phyloP scores from a whole-genome alignment of 345 rosid species.

The Geranium brycei region DNA sequence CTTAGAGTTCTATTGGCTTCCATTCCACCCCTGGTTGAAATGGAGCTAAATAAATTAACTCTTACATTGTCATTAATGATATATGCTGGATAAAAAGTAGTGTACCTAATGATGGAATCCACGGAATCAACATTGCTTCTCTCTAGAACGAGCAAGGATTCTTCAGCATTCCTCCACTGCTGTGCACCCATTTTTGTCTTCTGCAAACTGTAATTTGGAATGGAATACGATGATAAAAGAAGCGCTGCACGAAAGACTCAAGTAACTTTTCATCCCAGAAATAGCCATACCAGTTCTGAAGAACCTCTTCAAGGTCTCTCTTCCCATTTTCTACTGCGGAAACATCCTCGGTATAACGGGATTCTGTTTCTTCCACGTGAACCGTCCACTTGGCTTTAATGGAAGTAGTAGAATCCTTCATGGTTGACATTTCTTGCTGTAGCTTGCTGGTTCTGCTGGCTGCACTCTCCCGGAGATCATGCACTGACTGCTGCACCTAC shows the following conservation, averaged over 20 bases:
- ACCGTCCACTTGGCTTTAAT: conserved; percentile 64
- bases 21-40: conserved; percentile 50
- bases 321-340: conserved; percentile 67
- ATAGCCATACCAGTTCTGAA: conserved; percentile 60
- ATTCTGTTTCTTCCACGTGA: conserved; percentile 78
- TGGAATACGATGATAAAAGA: not conserved
- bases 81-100: conserved; percentile 2
- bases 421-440: conserved; percentile 85
- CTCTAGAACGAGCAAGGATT: conserved; percentile 68
- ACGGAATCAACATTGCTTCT: conserved; percentile 72
- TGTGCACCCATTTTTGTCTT: conserved; percentile 65
- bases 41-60: not conserved
- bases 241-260: not conserved
- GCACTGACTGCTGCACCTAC: conserved; percentile 83
- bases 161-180: conserved; percentile 85
- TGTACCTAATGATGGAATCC: conserved; percentile 67
- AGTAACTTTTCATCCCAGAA: conserved; percentile 1
- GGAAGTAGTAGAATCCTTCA: conserved; percentile 69
- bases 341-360: conserved; percentile 52
- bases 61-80: not conserved
- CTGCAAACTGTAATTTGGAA: conserved; percentile 37
- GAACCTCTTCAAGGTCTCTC: conserved; percentile 63
- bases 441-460: conserved; percentile 56
- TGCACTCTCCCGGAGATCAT: conserved; percentile 67
- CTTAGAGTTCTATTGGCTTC: conserved; percentile 59